Evolutionary conservation across 2,329 filamentous ascomycete species (phyloP).

Genomic region (Cytospora schulzeri): DNA sequence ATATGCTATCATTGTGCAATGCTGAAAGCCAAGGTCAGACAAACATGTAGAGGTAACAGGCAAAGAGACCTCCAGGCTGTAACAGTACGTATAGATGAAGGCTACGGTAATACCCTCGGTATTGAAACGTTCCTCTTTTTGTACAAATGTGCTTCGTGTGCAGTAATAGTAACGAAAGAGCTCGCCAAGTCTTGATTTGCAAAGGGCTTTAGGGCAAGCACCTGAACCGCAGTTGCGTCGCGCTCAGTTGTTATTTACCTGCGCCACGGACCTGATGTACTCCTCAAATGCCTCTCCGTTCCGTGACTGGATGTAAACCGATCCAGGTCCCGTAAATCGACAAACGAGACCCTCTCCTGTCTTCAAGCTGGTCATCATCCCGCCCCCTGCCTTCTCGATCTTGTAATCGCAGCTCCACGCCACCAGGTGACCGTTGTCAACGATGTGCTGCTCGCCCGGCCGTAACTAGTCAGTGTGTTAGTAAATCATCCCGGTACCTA

Average conservation of each 20-base stretch:
- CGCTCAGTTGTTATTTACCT: background rate
- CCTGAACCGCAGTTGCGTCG: background rate
- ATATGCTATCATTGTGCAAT: no score
- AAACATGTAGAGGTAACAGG: no score
- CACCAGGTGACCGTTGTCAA: slow-evolving; percentile 31
- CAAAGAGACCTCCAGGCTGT: no score
- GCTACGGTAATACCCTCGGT: no score
- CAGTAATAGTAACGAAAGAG: no score
- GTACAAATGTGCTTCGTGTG: no score
- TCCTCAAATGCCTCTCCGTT: slow-evolving; percentile 28
- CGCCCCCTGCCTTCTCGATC: slow-evolving; percentile 32
- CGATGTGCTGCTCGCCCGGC: slow-evolving; percentile 31
- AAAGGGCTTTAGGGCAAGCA: no score
- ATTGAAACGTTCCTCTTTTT: no score
- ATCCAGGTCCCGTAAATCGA: slow-evolving; percentile 30
- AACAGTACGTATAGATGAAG: no score
- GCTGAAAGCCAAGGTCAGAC: no score
- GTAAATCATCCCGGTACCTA: background rate
- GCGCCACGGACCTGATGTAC: slow-evolving; percentile 1
- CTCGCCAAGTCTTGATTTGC: no score
- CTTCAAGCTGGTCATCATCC: slow-evolving; percentile 28
- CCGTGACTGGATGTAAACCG: slow-evolving; percentile 30
- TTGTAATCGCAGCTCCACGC: slow-evolving; percentile 33
- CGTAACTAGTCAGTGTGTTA: slow-evolving; percentile 26
- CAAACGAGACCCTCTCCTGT: slow-evolving; percentile 32